Evolutionary conservation across 495 filamentous ascomycete genomes (phyloP), one percentile per base, ranked within the genome.

Genomic region (Aspergillus ostianus): DNA sequence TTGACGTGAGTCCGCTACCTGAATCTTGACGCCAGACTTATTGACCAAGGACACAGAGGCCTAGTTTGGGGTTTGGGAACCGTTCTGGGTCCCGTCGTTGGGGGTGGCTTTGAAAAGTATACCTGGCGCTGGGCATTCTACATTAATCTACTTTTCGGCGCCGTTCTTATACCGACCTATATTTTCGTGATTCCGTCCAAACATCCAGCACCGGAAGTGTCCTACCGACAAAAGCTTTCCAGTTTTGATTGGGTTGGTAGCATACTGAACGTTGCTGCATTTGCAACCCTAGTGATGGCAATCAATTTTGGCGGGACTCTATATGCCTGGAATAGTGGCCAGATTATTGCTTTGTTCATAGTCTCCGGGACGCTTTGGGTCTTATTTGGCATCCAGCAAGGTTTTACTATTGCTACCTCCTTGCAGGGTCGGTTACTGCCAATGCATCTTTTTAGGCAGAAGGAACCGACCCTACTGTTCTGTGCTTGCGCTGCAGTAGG

Each of bases 141-240:
- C 20, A 65, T 90, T 68, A 90, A 87, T 64, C 70, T 87, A 17
- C 58, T 75, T 27, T 68, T 86, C 23, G 79, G 76, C 20, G 85
- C 63, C 9, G 57, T 77, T 6, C 77, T 77, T 23, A 68, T 77
- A 1, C 86, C 86, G 0, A 72, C 80, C 47, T 87, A 82, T 63
- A 6, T 88, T 44, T 80, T 85, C 63, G 53, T 82, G 44, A 64
- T 87, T 13, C 82, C 82, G 0, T 63, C 72, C 15, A 65, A 74
- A 53, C 70, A 81, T 56, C 80, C 83, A 1, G 67, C 64, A 6
- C 73, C 74, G 0, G 74, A 73, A 23, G 67, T 71, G 0, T 53
- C 68, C 0, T 21, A 80, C 44, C 46, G 53, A 36, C 57, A 78
- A 18, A 73, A 76, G n/a, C 53, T 82, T 6, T 64, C 56, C 18